Evolutionary conservation across 2,329 filamentous ascomycete species (phyloP).

Genomic region (Lachnellula suecica): DNA sequence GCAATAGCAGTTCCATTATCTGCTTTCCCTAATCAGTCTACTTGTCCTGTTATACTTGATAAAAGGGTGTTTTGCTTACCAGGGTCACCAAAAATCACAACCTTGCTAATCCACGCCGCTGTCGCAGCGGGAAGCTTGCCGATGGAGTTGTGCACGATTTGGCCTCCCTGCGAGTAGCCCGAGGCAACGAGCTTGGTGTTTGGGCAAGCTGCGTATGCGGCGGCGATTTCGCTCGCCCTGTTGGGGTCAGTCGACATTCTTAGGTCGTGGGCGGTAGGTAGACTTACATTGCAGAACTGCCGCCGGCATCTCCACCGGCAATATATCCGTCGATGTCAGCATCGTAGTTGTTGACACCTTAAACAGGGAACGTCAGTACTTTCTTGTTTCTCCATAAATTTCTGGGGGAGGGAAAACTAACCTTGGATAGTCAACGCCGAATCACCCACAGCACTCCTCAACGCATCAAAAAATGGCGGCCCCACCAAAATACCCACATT

Average conservation of each 20-base stretch:
- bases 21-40: slow-evolving; percentile 3
- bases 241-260: no score
- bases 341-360: slow-evolving; percentile 31
- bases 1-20: slow-evolving; percentile 22
- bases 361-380: no score
- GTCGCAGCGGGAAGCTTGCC: slow-evolving; percentile 30
- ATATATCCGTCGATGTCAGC: slow-evolving; percentile 31
- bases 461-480: slow-evolving; percentile 31
- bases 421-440: slow-evolving; percentile 25
- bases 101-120: slow-evolving; percentile 36
- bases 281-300: slow-evolving; percentile 27
- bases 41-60: background rate
- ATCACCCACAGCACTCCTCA: slow-evolving; percentile 22
- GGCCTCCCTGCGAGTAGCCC: slow-evolving; percentile 44
- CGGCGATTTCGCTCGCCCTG: slow-evolving; percentile 32
- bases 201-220: slow-evolving; percentile 35
- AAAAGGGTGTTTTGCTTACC: slow-evolving; percentile 26
- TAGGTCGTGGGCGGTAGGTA: no score
- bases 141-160: slow-evolving; percentile 42
- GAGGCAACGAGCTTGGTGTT: slow-evolving; percentile 39
- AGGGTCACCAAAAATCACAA: slow-evolving; percentile 44
- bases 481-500: slow-evolving; percentile 41
- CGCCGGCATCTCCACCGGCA: slow-evolving; percentile 24
- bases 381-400: no score
- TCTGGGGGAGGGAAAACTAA: no score